These are phyloP conservation scores for Vaccinium myrtillus DNA, from an alignment of 148 eudicot genomes.

Conservation along the genomic window DNA sequence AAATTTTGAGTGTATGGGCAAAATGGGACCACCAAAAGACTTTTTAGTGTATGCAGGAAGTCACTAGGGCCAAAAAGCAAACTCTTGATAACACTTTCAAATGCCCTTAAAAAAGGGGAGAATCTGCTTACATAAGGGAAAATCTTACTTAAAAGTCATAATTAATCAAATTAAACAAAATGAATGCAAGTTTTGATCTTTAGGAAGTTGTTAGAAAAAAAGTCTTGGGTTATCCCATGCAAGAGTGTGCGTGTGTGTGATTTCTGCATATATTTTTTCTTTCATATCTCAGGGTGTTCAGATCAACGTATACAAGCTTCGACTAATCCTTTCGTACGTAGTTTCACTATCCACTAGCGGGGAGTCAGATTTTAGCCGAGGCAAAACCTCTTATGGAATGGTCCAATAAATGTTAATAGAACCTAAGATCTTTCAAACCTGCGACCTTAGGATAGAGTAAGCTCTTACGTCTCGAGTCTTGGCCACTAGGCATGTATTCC, in stretches of 20 bases:
- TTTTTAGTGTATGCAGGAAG: constrained; percentile 5
- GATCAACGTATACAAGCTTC: background rate
- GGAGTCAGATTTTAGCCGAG: too few species aligned
- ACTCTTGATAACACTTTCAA: background rate
- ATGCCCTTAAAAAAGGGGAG: background rate
- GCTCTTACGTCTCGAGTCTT: too few species aligned
- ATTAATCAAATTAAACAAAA: background rate
- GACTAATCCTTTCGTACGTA: background rate
- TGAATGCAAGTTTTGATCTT: background rate
- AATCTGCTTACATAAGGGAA: constrained; percentile 11
- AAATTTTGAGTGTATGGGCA: constrained; percentile 2
- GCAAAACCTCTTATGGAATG: too few species aligned
- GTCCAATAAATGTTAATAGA: too few species aligned
- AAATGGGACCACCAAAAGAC: constrained; percentile 1
- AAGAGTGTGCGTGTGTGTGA: background rate
- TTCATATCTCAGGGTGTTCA: background rate
- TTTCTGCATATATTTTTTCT: background rate
- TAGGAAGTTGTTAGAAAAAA: background rate
- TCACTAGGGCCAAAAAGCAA: constrained; percentile 9
- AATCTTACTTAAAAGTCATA: background rate
- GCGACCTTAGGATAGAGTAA: too few species aligned
- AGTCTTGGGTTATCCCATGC: background rate
- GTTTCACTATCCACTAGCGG: too few species aligned
- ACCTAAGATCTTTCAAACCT: too few species aligned
- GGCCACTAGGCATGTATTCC: too few species aligned